Evolutionary conservation across 176 grass and related monocot species (phyloP), one percentile per base, ranked within the genome.

Genomic region (Carex scoparia): DNA sequence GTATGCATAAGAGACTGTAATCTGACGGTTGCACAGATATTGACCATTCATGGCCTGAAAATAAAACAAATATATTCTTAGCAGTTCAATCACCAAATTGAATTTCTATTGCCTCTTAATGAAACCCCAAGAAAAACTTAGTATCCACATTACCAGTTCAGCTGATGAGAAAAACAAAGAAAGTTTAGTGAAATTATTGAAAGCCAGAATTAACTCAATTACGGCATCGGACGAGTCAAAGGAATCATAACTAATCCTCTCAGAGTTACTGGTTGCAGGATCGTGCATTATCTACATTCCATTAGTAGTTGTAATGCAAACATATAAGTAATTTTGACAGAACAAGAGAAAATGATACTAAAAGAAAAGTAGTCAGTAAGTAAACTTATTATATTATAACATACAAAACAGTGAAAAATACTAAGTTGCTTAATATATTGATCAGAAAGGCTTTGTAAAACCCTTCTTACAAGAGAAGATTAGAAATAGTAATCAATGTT

Each of bases 191-290:
- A 23, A 23, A 23, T 23, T 23, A 23, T 23, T 23, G 23, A 23
- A 23, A 23, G 23, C 23, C 23, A 23, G 23, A 23, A 23, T 23
- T 23, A 23, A 0, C 23, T 23, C 23, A 23, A 23, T 23, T 23
- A 23, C 23, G 23, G 23, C 23, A 23, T 23, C 23, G 23, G 23
- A 23, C 23, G 23, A 23, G 23, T 23, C 23, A 23, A 23, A 23
- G 23, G 96, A 95, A 73, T 99, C 96, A 88, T 99, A 99, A 89
- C 93, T 99, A 75, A 99, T 38, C 93, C 96, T 87, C 91, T 90
- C 28, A n/a, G 91, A 95, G 79, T 99, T 99, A 75, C 96, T 93
- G 82, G 91, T 92, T 89, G 95, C 96, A 73, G 93, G 93, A 32
- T 99, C 96, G 63, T 93, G 82, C 96, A 99, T 99, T 88, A 99